Evolutionary conservation across 1,284 basidiomycete genomes (phyloP).

Genomic region (Coniferiporia weirii): DNA sequence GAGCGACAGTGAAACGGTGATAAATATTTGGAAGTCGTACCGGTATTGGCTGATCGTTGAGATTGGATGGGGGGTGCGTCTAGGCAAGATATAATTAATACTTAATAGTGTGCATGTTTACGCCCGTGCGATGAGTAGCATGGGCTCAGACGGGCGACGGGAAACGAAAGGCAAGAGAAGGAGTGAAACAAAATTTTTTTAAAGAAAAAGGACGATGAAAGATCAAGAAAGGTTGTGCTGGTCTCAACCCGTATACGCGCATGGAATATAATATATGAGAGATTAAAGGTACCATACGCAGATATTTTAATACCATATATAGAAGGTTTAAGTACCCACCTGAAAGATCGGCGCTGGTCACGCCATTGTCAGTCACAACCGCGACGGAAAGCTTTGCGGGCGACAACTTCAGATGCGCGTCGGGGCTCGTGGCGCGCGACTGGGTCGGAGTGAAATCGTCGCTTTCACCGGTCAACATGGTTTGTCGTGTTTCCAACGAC

Average conservation of each 20-base stretch:
- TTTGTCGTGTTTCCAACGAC: background rate
- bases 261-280: background rate
- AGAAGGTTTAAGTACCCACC: background rate
- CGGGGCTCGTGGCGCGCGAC: constrained; percentile 13
- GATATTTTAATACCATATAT: background rate
- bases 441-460: constrained; percentile 13
- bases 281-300: background rate
- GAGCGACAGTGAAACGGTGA: constrained; percentile 10
- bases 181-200: background rate
- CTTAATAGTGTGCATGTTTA: background rate
- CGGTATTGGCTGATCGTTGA: background rate
- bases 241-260: background rate
- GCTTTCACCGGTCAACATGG: background rate
- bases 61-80: background rate
- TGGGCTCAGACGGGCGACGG: constrained; percentile 14
- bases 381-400: background rate
- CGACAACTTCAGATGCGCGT: background rate
- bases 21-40: background rate
- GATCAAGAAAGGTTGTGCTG: constrained; percentile 1
- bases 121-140: background rate
- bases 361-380: background rate
- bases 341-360: background rate
- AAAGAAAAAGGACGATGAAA: constrained; percentile 15
- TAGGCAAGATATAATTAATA: background rate
- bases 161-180: constrained; percentile 3